phyloP scores from a whole-genome alignment of 345 rosid species.

The Microthlaspi erraticum region DNA sequence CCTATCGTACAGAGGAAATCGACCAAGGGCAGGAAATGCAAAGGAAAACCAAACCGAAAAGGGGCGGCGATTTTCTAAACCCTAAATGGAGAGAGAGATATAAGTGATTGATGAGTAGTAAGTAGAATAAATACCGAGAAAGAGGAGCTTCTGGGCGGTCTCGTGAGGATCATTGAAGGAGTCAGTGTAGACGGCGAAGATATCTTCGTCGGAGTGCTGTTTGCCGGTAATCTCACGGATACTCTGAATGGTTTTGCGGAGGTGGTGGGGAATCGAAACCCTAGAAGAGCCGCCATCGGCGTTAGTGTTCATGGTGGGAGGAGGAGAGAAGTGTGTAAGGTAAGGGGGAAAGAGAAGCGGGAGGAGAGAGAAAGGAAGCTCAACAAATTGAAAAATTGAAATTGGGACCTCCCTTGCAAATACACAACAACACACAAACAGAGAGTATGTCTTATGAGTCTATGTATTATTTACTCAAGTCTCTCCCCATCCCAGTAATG shows the following conservation, averaged over 20 bases:
- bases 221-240: conserved; percentile 80
- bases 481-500: too few species aligned
- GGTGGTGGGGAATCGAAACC: conserved; percentile 61
- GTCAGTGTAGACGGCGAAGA: conserved; percentile 69
- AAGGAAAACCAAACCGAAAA: not conserved
- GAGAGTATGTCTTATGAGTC: too few species aligned
- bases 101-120: not conserved
- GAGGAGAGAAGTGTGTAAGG: conserved; percentile 1
- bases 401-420: conserved; percentile 1
- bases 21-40: not conserved
- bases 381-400: conserved; percentile 1
- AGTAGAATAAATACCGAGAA: conserved; percentile 56
- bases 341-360: conserved; percentile 2
- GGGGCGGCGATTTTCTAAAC: not conserved
- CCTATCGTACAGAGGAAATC: conserved; percentile 16
- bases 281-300: conserved; percentile 57
- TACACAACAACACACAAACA: too few species aligned
- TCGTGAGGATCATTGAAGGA: conserved; percentile 84
- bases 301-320: conserved; percentile 51
- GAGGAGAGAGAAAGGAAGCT: conserved; percentile 15
- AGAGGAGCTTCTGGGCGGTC: conserved; percentile 78
- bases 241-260: conserved; percentile 61
- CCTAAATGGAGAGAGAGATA: not conserved
- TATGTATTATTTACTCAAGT: too few species aligned
- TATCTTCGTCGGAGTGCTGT: conserved; percentile 85